These are phyloP conservation scores for Pyrrhoderma lamaoense DNA, from an alignment of 1,284 basidiomycete species.

Conservation along the genomic window DNA sequence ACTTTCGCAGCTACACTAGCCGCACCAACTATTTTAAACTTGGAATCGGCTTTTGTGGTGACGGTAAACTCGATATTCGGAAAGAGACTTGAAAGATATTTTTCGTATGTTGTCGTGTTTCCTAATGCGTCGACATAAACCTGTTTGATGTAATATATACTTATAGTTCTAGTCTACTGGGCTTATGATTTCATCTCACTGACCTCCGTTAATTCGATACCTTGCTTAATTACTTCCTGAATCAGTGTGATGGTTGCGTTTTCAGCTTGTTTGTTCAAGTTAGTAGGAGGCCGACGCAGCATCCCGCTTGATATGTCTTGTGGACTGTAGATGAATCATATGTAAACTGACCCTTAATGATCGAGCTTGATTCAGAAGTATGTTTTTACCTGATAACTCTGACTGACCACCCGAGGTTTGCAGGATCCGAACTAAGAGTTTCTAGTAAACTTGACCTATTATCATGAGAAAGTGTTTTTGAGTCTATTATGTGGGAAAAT, in stretches of 20 bases:
- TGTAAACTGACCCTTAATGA: conserved; percentile 21
- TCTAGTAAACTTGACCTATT: conserved; percentile 57
- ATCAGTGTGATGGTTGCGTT: conserved; percentile 89
- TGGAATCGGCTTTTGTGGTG: conserved; percentile 87
- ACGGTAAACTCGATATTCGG: conserved; percentile 85
- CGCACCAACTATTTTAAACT: conserved; percentile 95
- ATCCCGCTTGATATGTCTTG: conserved; percentile 90
- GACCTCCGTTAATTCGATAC: conserved; percentile 82
- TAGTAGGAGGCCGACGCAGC: conserved; percentile 77
- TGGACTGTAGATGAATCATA: conserved; percentile 45
- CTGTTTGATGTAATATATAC: conserved; percentile 32
- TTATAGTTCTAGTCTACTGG: neutral
- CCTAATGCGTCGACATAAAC: conserved; percentile 96
- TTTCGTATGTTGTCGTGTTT: conserved; percentile 78
- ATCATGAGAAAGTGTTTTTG: conserved; percentile 80
- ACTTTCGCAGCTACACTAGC: conserved; percentile 97
- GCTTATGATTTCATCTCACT: conserved; percentile 25
- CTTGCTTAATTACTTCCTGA: conserved; percentile 70
- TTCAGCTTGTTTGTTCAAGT: conserved; percentile 90
- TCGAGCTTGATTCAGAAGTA: neutral
- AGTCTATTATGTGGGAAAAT: conserved; percentile 50
- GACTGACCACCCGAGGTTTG: conserved; percentile 77
- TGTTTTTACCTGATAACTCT: conserved; percentile 60
- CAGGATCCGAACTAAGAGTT: conserved; percentile 57
- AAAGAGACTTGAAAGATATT: conserved; percentile 71